These are phyloP conservation scores for Parastagonospora avenae DNA, from an alignment of 2,329 filamentous ascomycete genomes.

Conservation along the genomic window DNA sequence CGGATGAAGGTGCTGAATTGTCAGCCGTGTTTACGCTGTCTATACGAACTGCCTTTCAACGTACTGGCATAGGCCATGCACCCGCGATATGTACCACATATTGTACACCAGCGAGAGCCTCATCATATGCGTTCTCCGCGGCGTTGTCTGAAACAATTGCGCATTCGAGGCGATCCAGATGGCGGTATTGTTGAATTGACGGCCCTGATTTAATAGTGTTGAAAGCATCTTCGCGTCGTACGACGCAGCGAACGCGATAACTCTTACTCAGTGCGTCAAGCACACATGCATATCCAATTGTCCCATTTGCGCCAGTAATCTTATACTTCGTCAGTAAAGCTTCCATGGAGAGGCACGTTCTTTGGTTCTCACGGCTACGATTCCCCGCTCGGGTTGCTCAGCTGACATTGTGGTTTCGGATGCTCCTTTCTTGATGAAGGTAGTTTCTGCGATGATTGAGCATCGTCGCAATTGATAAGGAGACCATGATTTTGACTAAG, in stretches of 20 bases:
- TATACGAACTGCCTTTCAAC: not conserved
- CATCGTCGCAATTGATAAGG: no score
- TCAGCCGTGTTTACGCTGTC: not conserved
- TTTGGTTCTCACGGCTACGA: slow-evolving; percentile 29
- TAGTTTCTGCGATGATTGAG: not conserved
- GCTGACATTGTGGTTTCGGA: slow-evolving; percentile 8
- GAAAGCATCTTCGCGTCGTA: slow-evolving; percentile 36
- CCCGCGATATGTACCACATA: slow-evolving; percentile 42
- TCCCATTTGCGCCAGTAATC: slow-evolving; percentile 45
- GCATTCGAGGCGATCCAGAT: slow-evolving; percentile 24
- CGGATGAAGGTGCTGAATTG: slow-evolving; percentile 31
- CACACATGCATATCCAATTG: slow-evolving; percentile 39
- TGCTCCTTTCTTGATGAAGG: not conserved
- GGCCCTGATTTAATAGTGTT: slow-evolving; percentile 27
- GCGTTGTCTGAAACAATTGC: slow-evolving; percentile 38
- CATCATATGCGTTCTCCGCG: slow-evolving; percentile 30
- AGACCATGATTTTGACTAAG: slow-evolving; percentile 2
- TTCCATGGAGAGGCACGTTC: not conserved
- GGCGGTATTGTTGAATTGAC: slow-evolving; percentile 27
- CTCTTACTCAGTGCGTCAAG: slow-evolving; percentile 31
- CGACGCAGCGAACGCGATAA: slow-evolving; percentile 41
- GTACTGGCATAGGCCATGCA: slow-evolving; percentile 38
- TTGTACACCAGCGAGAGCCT: slow-evolving; percentile 26
- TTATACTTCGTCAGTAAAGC: slow-evolving; percentile 10
- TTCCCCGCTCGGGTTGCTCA: slow-evolving; percentile 14